Evolutionary conservation across 345 rosid genomes (phyloP).

Genomic region (Balakata baccata): DNA sequence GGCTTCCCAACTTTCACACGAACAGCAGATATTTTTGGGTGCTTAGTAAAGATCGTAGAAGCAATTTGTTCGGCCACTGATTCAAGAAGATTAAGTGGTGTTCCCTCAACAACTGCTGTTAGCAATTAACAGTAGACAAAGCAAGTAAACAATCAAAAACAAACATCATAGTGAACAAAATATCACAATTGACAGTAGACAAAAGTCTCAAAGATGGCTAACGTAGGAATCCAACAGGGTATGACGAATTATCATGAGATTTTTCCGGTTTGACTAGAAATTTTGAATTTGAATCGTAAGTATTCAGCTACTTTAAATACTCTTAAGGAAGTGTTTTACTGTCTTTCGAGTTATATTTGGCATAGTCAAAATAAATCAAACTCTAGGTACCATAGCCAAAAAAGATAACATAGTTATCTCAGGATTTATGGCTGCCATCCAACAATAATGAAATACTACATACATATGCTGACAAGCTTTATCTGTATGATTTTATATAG

Average conservation of each 20-base stretch:
- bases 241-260: too few relatives aligned
- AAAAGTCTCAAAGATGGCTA: background rate
- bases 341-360: too few relatives aligned
- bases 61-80: constrained; percentile 70
- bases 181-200: background rate
- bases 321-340: too few relatives aligned
- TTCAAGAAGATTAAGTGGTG: constrained; percentile 64
- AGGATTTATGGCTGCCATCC: background rate
- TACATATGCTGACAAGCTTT: too few relatives aligned
- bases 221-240: too few relatives aligned
- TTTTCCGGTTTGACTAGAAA: too few relatives aligned
- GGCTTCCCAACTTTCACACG: constrained; percentile 78
- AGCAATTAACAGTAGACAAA: background rate
- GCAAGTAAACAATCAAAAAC: constrained; percentile 10
- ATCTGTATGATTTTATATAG: too few relatives aligned
- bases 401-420: background rate
- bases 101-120: constrained; percentile 69
- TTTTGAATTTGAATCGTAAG: too few relatives aligned
- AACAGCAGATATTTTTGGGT: constrained; percentile 51
- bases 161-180: background rate
- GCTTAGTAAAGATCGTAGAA: constrained; percentile 43
- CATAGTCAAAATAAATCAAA: too few relatives aligned
- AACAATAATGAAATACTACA: background rate
- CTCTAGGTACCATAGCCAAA: too few relatives aligned
- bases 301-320: too few relatives aligned